Conservation (phyloP, 306 rosid species). For the Mimosa bimucronata region DNA sequence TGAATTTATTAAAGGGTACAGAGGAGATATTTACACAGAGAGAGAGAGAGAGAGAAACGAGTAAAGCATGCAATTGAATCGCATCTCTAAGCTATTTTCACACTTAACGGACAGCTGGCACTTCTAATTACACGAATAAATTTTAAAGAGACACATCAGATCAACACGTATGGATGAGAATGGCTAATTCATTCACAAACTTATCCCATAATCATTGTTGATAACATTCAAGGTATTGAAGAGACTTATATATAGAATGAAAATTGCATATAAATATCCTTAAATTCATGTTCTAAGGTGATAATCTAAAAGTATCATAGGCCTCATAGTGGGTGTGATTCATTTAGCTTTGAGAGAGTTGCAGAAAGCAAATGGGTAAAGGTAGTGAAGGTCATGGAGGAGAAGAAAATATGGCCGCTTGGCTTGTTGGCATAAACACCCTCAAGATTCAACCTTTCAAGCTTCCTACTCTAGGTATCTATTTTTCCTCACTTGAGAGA, state of each 20-base stretch:
- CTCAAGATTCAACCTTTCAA: conserved; percentile 88
- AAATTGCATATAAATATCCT: background rate
- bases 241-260: conserved; percentile 3
- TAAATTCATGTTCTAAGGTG: background rate
- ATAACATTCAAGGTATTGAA: background rate
- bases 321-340: background rate
- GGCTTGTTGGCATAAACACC: conserved; percentile 74
- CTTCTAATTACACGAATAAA: too few relatives aligned
- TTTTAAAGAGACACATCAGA: background rate
- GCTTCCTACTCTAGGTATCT: conserved; percentile 76
- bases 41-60: too few relatives aligned
- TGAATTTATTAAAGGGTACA: background rate
- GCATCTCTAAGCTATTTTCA: too few relatives aligned
- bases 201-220: background rate
- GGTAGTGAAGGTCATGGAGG: conserved; percentile 54
- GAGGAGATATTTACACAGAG: too few relatives aligned
- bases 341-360: conserved; percentile 24
- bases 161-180: background rate
- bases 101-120: too few relatives aligned
- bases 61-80: too few relatives aligned
- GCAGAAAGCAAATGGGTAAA: conserved; percentile 65
- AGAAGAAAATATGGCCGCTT: conserved; percentile 85
- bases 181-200: conserved; percentile 5
- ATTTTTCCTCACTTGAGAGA: background rate
- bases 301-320: background rate